Evolutionary conservation across 2,329 filamentous ascomycete species (phyloP).

Genomic region (Acrocalymma vagum): DNA sequence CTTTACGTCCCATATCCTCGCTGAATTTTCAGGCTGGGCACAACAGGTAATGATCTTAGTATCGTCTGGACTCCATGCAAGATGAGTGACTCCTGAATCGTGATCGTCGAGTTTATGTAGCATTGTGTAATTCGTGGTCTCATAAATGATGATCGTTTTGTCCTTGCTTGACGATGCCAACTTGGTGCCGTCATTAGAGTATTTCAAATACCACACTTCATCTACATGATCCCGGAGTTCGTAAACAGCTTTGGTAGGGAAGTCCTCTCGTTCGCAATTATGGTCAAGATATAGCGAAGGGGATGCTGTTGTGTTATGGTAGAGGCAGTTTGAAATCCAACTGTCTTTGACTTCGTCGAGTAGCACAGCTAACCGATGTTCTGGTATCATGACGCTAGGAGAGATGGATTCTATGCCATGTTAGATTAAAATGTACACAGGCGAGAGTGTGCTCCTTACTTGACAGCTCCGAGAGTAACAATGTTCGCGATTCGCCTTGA

Average conservation of each 20-base stretch:
- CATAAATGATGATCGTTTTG: conserved; percentile 80
- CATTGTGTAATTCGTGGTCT: conserved; percentile 74
- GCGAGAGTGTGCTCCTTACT: conserved; percentile 62
- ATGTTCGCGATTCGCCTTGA: conserved; percentile 74
- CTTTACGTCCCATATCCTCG: conserved; percentile 74
- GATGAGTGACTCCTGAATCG: conserved; percentile 77
- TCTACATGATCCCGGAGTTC: conserved; percentile 78
- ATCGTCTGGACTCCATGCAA: conserved; percentile 94
- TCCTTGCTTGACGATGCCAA: conserved; percentile 85
- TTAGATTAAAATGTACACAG: conserved; percentile 17
- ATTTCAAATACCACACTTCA: conserved; percentile 91
- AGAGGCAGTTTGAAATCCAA: conserved; percentile 85
- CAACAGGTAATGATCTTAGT: conserved; percentile 85
- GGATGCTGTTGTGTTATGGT: conserved; percentile 81
- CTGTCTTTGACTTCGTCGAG: conserved; percentile 83
- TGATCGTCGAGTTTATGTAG: conserved; percentile 72
- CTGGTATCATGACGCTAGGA: conserved; percentile 95
- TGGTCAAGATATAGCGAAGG: conserved; percentile 93
- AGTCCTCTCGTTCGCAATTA: conserved; percentile 78
- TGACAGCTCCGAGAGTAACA: conserved; percentile 81
- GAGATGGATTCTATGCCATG: conserved; percentile 78
- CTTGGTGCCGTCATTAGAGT: conserved; percentile 85
- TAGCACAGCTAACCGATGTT: conserved; percentile 83
- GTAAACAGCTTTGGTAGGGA: conserved; percentile 75
- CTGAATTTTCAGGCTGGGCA: conserved; percentile 69